phyloP scores from a whole-genome alignment of 2,329 filamentous ascomycete genomes.

The Pseudogymnoascus sp. region DNA sequence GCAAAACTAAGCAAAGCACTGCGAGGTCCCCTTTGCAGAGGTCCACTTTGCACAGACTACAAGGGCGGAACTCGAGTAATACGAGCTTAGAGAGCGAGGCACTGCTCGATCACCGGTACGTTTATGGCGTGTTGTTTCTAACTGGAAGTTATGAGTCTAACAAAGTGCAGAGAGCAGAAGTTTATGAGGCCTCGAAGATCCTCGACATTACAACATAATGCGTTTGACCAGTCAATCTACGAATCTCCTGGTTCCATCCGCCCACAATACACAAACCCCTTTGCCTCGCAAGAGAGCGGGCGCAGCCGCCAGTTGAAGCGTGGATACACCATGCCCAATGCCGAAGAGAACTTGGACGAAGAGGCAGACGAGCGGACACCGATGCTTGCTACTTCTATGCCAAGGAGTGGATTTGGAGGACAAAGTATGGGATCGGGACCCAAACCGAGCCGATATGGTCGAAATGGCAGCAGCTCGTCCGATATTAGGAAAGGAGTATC shows the following conservation, averaged over 20 bases:
- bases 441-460: conserved; percentile 37
- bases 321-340: conserved; percentile 33
- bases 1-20: conserved; percentile 29
- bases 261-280: conserved; percentile 28
- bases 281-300: conserved; percentile 22
- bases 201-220: conserved; percentile 38
- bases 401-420: conserved; percentile 25
- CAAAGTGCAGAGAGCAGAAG: conserved; percentile 29
- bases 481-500: conserved; percentile 32
- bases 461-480: conserved; percentile 36
- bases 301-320: conserved; percentile 21
- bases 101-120: conserved; percentile 76
- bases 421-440: conserved; percentile 31
- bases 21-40: conserved; percentile 38
- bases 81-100: conserved; percentile 87
- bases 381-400: conserved; percentile 42
- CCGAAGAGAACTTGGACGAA: conserved; percentile 47
- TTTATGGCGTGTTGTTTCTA: not conserved
- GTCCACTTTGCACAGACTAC: conserved; percentile 29
- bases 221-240: conserved; percentile 31
- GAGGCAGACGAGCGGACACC: conserved; percentile 46
- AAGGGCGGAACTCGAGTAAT: conserved; percentile 60
- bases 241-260: conserved; percentile 30
- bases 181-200: conserved; percentile 58
- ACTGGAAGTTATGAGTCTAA: conserved; percentile 14